Evolutionary conservation across 129 eudicot species (phyloP).

Genomic region (carrot (Daucus carota)): DNA sequence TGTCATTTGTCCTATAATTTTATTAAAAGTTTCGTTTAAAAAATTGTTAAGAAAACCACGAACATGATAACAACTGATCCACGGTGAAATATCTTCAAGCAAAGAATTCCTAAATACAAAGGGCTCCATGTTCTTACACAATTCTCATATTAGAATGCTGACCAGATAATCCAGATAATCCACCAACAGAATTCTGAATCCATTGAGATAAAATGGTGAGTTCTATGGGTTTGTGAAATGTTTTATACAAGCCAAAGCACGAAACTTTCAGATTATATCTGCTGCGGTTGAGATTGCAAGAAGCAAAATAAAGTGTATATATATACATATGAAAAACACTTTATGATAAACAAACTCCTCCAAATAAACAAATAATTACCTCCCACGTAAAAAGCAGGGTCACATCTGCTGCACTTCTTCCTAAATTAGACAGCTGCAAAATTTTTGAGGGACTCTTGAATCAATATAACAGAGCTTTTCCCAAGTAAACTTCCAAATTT

Average conservation of each 20-base stretch:
- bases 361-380: constrained; percentile 11
- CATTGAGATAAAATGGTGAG: constrained; percentile 4
- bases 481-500: not conserved
- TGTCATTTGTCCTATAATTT: constrained; percentile 40
- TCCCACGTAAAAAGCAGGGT: constrained; percentile 63
- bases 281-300: not conserved
- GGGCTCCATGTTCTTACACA: constrained; percentile 23
- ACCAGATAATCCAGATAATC: constrained; percentile 49
- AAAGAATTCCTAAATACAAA: not conserved
- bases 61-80: not conserved
- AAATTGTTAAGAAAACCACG: not conserved
- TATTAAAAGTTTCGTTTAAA: not conserved
- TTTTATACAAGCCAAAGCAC: constrained; percentile 5
- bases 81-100: not conserved
- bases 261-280: constrained; percentile 5
- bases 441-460: not conserved
- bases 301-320: not conserved
- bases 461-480: constrained; percentile 13
- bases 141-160: constrained; percentile 47
- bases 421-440: constrained; percentile 42
- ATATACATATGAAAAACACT: not conserved
- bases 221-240: not conserved
- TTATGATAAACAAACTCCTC: not conserved
- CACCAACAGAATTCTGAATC: constrained; percentile 58
- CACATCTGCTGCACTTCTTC: constrained; percentile 41